Conservation (phyloP, 495 filamentous ascomycete species). For the Penicillium bialowiezense region DNA sequence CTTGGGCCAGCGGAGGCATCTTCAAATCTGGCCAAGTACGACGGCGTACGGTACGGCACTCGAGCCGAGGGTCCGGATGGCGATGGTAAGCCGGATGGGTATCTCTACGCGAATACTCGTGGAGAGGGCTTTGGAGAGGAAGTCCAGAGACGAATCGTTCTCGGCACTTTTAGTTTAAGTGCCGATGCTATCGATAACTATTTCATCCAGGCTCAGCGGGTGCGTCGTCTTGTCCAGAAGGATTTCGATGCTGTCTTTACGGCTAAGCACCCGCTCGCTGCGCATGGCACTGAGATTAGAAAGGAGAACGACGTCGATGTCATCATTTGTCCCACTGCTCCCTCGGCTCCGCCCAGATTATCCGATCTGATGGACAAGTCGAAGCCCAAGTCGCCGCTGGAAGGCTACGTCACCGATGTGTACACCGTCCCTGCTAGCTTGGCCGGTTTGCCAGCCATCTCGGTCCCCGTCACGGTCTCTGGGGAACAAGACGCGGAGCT, state of each 20-base stretch:
- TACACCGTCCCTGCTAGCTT: conserved; percentile 94
- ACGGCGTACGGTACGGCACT: conserved; percentile 85
- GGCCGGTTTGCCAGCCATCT: conserved; percentile 86
- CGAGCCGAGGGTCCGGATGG: conserved; percentile 35
- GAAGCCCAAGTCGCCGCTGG: conserved; percentile 32
- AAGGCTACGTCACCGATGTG: conserved; percentile 86
- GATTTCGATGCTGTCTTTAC: conserved; percentile 83
- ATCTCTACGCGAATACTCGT: conserved; percentile 74
- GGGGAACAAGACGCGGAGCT: conserved; percentile 28
- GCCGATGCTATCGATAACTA: conserved; percentile 93
- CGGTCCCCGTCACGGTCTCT: conserved; percentile 61
- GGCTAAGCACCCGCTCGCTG: conserved; percentile 59
- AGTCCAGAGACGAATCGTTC: conserved; percentile 78
- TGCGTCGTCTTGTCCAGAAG: conserved; percentile 75
- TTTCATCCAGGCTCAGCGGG: conserved; percentile 88
- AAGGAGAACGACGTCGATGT: conserved; percentile 65
- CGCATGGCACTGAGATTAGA: conserved; percentile 28
- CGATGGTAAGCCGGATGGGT: conserved; percentile 35
- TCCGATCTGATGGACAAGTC: conserved; percentile 44
- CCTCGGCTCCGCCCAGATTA: conserved; percentile 68
- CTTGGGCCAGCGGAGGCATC: conserved; percentile 93
- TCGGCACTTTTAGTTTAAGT: conserved; percentile 88
- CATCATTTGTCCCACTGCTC: conserved; percentile 82
- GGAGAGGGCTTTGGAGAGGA: conserved; percentile 75
- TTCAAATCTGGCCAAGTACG: conserved; percentile 97